Conservation (phyloP, 495 filamentous ascomycete species). For the Penicillium bialowiezense region DNA sequence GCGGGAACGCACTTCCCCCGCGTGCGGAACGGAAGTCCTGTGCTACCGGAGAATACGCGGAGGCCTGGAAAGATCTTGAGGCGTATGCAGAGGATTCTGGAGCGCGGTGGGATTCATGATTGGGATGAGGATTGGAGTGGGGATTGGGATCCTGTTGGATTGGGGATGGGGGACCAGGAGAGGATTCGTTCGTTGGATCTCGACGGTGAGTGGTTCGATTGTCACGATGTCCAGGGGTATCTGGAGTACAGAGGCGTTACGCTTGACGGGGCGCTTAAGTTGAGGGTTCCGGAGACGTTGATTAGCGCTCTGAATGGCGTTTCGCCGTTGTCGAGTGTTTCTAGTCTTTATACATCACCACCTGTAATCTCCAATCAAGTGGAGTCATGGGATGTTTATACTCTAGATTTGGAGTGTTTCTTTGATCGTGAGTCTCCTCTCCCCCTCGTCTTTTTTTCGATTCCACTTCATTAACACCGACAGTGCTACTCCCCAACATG, state of each 20-base stretch:
- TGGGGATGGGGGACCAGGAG: constrained; percentile 11
- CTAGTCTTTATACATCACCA: constrained; percentile 9
- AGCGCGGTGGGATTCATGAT: constrained; percentile 23
- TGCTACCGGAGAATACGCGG: constrained; percentile 21
- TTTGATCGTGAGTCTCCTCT: constrained; percentile 25
- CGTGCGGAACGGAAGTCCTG: constrained; percentile 10
- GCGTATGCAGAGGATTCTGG: constrained; percentile 17
- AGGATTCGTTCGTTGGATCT: constrained; percentile 19
- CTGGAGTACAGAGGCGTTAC: constrained; percentile 18
- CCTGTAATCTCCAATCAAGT: not conserved
- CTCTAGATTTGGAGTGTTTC: constrained; percentile 27
- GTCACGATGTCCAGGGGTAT: constrained; percentile 30
- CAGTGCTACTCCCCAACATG: constrained; percentile 23
- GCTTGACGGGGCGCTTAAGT: constrained; percentile 16
- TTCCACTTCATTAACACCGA: not conserved
- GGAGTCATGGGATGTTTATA: constrained; percentile 8
- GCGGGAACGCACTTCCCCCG: constrained; percentile 57
- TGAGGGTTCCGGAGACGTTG: constrained; percentile 14
- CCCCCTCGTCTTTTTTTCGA: not conserved
- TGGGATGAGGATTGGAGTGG: constrained; percentile 32
- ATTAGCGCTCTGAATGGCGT: constrained; percentile 14
- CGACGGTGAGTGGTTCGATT: constrained; percentile 31
- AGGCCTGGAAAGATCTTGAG: constrained; percentile 21
- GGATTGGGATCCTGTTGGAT: constrained; percentile 9
- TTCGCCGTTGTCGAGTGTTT: constrained; percentile 13